These are phyloP conservation scores for Wickerhamomyces rabaulensis DNA, from an alignment of 805 yeast species.

Conservation along the genomic window DNA sequence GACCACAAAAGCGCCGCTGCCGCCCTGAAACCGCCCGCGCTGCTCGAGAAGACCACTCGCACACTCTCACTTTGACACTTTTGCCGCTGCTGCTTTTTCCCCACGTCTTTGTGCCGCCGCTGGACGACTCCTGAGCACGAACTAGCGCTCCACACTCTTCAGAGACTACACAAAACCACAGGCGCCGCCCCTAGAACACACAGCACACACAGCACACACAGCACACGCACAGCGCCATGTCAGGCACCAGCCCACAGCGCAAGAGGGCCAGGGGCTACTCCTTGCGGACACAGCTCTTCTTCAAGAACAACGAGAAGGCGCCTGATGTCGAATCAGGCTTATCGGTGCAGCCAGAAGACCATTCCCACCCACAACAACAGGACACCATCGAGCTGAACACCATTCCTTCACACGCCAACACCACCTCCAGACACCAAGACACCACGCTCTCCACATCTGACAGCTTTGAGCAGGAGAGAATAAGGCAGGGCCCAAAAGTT, in stretches of 20 bases:
- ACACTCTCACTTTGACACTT: not conserved
- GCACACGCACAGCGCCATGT: not conserved
- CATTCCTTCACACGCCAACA: constrained; percentile 1
- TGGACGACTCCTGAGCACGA: no score
- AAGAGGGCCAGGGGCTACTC: constrained; percentile 49
- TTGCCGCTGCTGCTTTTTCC: not conserved
- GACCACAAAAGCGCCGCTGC: not conserved
- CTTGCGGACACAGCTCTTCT: constrained; percentile 59
- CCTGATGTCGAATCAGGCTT: constrained; percentile 17
- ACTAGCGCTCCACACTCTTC: not conserved
- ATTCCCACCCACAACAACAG: constrained; percentile 2
- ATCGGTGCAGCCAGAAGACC: constrained; percentile 24
- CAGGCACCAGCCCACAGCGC: not conserved
- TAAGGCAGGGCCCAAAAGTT: constrained; percentile 9
- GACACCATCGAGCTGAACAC: constrained; percentile 5
- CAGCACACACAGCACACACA: not conserved
- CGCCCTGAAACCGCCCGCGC: not conserved
- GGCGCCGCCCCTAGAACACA: not conserved
- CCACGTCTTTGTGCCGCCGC: not conserved
- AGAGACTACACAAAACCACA: not conserved
- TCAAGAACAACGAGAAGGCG: constrained; percentile 26
- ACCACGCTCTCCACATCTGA: constrained; percentile 2
- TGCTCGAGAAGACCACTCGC: not conserved
- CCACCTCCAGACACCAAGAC: not conserved
- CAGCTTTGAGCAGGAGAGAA: constrained; percentile 21